Evolutionary conservation across 371 early-diverging fungal species (phyloP).

Genomic region (Rhizomucor miehei): DNA sequence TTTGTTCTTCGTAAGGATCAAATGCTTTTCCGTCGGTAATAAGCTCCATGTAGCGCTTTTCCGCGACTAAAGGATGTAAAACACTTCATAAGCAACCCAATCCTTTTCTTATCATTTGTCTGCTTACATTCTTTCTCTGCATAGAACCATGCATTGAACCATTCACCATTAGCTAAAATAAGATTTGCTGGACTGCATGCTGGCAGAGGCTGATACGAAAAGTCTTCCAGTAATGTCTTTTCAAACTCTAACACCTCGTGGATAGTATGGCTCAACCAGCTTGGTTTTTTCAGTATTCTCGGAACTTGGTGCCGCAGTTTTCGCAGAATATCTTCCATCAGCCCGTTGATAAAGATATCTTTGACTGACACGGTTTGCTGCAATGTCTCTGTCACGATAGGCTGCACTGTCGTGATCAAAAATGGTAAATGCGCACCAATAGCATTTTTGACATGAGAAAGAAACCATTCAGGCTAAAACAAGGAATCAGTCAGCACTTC

Average conservation of each 20-base stretch:
- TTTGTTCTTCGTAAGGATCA: conserved; percentile 51
- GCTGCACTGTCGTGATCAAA: conserved; percentile 37
- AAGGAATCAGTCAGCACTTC: background rate
- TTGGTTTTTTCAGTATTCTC: conserved; percentile 52
- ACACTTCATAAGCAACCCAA: background rate
- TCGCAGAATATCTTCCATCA: conserved; percentile 57
- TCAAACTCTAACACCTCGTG: conserved; percentile 77
- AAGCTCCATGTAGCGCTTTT: conserved; percentile 59
- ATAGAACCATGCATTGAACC: conserved; percentile 72
- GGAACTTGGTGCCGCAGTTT: conserved; percentile 65
- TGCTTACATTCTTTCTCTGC: conserved; percentile 68
- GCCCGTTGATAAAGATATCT: conserved; percentile 68
- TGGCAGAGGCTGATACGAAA: conserved; percentile 49
- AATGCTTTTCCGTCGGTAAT: conserved; percentile 59
- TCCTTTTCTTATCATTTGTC: background rate
- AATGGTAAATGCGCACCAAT: conserved; percentile 43
- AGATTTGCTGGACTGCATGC: conserved; percentile 46
- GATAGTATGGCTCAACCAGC: conserved; percentile 69
- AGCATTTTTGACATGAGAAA: conserved; percentile 66
- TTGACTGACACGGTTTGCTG: conserved; percentile 27
- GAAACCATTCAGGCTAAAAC: conserved; percentile 80
- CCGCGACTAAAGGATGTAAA: conserved; percentile 42
- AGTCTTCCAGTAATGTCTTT: conserved; percentile 63
- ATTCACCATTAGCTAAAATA: conserved; percentile 52
- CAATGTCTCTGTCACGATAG: conserved; percentile 18